Evolutionary conservation across 2,329 filamentous ascomycete genomes (phyloP), one percentile per base, ranked within the genome.

Genomic region (Aureobasidium sp.): DNA sequence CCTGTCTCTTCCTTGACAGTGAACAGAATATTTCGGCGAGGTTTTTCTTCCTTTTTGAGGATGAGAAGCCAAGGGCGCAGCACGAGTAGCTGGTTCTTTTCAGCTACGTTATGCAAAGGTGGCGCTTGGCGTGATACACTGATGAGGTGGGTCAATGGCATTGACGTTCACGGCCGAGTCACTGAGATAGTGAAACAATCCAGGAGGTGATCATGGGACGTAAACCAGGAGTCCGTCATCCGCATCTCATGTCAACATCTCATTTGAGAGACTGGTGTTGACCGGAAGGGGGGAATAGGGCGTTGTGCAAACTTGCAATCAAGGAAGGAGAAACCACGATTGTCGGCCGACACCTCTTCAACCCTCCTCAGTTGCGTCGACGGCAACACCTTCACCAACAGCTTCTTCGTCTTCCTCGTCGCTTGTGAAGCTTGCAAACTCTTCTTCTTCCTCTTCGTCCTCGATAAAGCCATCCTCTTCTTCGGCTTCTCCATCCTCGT

Each of bases 401-500:
- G n/a, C 41, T 26, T 62, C 42, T 10, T 64, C 65, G 10, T 70
- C 69, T 9, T 68, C 67, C 34, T 68, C 69, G 12, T 67, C 67
- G 37, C 65, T 67, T 34, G 62, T 66, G 57, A 66, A 62, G 20
- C 63, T 66, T 20, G 65, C 66, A 51, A 68, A 67, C 8, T 65
- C 64, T 15, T 75, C 44, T 4, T 36, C 73, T 15, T 39, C 78
- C 20, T 78, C 78, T 5, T 73, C 73, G 27, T 85, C 84, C 20
- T 85, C 83, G 17, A 79, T 77, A 68, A 59, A 64, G 29, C 65
- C 64, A n/a, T 67, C 64, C 36, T 52, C 17, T 39, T 60, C 32
- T 17, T 62, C 27, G 13, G 53, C 46, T 15, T 59, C 66, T 15
- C 67, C 72, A 46, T 74, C 75, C 17, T 70, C 69, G n/a, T 73